Conservation (phyloP, 2,329 filamentous ascomycete species). For the Botrytis fabae region DNA sequence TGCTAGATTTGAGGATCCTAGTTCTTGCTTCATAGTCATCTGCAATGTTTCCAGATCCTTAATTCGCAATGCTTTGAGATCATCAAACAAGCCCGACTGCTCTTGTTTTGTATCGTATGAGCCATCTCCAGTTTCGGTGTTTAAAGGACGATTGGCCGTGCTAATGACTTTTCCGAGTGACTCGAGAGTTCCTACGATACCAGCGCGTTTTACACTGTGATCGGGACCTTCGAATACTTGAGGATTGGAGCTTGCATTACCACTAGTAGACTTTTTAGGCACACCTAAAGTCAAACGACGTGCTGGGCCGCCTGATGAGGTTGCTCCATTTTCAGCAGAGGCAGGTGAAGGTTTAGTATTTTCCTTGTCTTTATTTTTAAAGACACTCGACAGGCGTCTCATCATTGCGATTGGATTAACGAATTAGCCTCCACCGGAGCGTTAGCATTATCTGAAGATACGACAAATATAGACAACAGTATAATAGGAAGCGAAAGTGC, state of each 20-base stretch:
- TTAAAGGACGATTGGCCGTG: conserved; percentile 61
- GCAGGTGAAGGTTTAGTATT: background rate
- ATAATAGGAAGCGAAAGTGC: background rate
- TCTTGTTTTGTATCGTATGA: conserved; percentile 53
- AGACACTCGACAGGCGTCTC: conserved; percentile 24
- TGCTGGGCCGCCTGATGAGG: background rate
- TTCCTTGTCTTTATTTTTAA: conserved; percentile 26
- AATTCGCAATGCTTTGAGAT: conserved; percentile 54
- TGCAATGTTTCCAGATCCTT: conserved; percentile 62
- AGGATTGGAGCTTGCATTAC: conserved; percentile 11
- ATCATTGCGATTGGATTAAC: conserved; percentile 11
- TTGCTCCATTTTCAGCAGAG: conserved; percentile 8
- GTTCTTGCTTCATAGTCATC: conserved; percentile 59
- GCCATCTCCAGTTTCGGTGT: conserved; percentile 63
- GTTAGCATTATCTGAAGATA: background rate
- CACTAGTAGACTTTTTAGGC: conserved; percentile 12
- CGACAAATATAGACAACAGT: background rate
- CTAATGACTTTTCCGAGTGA: conserved; percentile 41
- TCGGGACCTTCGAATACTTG: conserved; percentile 25
- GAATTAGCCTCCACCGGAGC: background rate
- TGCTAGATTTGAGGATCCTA: conserved; percentile 59
- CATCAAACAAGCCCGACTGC: conserved; percentile 54
- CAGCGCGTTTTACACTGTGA: conserved; percentile 26
- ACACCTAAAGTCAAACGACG: conserved; percentile 14
- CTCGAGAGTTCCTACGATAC: conserved; percentile 25